Conservation (phyloP, 805 yeast species). For the Saccharomycopsis fibuligera region DNA sequence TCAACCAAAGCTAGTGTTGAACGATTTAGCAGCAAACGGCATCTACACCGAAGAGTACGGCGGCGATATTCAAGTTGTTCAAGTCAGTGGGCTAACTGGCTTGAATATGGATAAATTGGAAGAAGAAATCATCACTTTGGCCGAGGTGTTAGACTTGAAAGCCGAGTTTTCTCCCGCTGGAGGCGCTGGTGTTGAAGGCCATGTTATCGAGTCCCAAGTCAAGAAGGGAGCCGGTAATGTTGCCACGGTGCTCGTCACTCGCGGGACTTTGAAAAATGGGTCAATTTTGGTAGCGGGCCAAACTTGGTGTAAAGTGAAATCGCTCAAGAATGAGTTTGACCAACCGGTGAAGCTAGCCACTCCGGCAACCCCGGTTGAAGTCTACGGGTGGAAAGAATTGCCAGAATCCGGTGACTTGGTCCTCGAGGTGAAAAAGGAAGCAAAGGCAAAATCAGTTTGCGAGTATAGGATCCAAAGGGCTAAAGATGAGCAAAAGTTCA, state of each 20-base stretch:
- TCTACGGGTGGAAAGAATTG: conserved; percentile 89
- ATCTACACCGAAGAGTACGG: conserved; percentile 90
- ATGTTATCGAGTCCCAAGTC: conserved; percentile 80
- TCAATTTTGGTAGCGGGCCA: conserved; percentile 77
- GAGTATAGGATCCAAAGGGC: conserved; percentile 53
- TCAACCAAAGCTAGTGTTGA: conserved; percentile 66
- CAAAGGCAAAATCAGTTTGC: conserved; percentile 67
- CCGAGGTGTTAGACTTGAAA: conserved; percentile 76
- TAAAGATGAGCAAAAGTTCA: conserved; percentile 47
- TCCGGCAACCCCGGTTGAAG: conserved; percentile 86
- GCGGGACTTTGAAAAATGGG: conserved; percentile 72
- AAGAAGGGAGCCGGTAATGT: conserved; percentile 78
- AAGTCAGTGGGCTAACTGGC: conserved; percentile 86
- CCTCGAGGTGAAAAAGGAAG: conserved; percentile 68
- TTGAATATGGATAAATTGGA: conserved; percentile 84
- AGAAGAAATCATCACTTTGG: conserved; percentile 77
- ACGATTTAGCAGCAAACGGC: conserved; percentile 70
- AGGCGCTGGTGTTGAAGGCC: conserved; percentile 62
- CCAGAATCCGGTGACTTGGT: conserved; percentile 89
- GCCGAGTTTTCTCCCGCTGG: conserved; percentile 45
- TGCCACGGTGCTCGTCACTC: conserved; percentile 76
- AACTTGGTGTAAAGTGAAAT: conserved; percentile 78
- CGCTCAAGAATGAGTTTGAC: conserved; percentile 70
- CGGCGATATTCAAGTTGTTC: conserved; percentile 87
- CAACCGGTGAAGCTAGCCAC: conserved; percentile 56